Percentiles rank a stretch among this genome's conserved stretches.
These are phyloP conservation scores for Saturnispora besseyi DNA, from an alignment of 805 yeast species.

Conservation along the genomic window DNA sequence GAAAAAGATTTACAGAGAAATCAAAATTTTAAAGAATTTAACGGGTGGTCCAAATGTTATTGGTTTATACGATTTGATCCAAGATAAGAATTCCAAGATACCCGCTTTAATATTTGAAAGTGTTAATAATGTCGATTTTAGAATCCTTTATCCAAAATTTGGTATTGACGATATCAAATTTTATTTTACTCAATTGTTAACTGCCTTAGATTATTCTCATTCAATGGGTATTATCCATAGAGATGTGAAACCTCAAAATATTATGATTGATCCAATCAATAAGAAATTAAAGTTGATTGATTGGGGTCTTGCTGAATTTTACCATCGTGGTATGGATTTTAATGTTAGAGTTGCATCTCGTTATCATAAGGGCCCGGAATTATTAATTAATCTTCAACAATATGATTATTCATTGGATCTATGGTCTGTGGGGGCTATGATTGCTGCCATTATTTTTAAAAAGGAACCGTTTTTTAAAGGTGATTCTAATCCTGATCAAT, in stretches of 20 bases:
- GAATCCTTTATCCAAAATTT: constrained; percentile 77
- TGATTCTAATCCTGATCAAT: constrained; percentile 81
- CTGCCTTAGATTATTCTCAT: constrained; percentile 81
- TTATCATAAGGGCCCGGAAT: constrained; percentile 87
- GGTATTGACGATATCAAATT: constrained; percentile 65
- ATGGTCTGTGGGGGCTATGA: constrained; percentile 90
- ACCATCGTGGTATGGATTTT: constrained; percentile 82
- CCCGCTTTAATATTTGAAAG: constrained; percentile 86
- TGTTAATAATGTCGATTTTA: constrained; percentile 76
- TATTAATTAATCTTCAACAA: constrained; percentile 69
- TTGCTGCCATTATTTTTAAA: constrained; percentile 80
- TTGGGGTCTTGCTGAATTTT: constrained; percentile 93
- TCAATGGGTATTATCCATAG: constrained; percentile 93
- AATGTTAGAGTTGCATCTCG: constrained; percentile 90
- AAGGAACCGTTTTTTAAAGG: constrained; percentile 93
- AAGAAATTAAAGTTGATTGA: constrained; percentile 68
- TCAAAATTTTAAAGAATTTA: constrained; percentile 76
- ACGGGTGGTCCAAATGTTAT: constrained; percentile 79
- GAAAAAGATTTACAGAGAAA: constrained; percentile 87
- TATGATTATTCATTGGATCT: constrained; percentile 85
- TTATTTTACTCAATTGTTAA: constrained; percentile 75
- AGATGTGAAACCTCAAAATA: constrained; percentile 90
- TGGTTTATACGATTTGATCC: constrained; percentile 69
- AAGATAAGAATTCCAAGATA: constrained; percentile 76
- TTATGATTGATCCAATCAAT: constrained; percentile 75